phyloP scores from a whole-genome alignment of 2,329 filamentous ascomycete species.

The Aphanocladium album region DNA sequence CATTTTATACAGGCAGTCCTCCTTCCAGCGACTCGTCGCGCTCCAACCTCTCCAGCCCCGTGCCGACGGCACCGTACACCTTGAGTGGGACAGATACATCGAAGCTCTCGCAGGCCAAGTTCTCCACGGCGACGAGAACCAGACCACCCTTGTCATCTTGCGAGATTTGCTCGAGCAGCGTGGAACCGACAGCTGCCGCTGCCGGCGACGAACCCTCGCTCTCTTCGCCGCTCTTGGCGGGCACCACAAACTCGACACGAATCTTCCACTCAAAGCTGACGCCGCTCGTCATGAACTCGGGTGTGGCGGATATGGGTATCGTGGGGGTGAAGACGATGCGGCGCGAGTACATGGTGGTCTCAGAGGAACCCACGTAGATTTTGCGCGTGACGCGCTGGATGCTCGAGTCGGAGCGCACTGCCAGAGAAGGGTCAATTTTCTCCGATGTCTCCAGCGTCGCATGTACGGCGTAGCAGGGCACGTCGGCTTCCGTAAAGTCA shows the following conservation, averaged over 20 bases:
- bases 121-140: constrained; percentile 72
- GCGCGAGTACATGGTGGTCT: constrained; percentile 76
- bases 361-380: constrained; percentile 70
- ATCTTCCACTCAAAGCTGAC: constrained; percentile 85
- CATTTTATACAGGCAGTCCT: constrained; percentile 33
- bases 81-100: constrained; percentile 80
- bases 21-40: constrained; percentile 49
- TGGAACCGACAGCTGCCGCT: constrained; percentile 23
- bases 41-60: constrained; percentile 51
- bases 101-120: constrained; percentile 79
- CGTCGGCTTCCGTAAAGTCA: constrained; percentile 72
- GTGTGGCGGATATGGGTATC: constrained; percentile 78
- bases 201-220: constrained; percentile 17
- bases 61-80: constrained; percentile 65
- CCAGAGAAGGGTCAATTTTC: constrained; percentile 72
- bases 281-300: constrained; percentile 87
- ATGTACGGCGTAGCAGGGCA: constrained; percentile 82
- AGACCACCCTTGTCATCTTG: constrained; percentile 71
- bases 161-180: constrained; percentile 72
- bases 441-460: constrained; percentile 83
- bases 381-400: constrained; percentile 83
- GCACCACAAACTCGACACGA: constrained; percentile 87
- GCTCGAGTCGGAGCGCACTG: constrained; percentile 77
- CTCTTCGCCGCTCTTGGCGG: constrained; percentile 40
- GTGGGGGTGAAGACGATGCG: constrained; percentile 76